Evolutionary conservation across 441 rosid genomes (phyloP), one percentile per base, ranked within the genome.

Genomic region (Erodium texanum): DNA sequence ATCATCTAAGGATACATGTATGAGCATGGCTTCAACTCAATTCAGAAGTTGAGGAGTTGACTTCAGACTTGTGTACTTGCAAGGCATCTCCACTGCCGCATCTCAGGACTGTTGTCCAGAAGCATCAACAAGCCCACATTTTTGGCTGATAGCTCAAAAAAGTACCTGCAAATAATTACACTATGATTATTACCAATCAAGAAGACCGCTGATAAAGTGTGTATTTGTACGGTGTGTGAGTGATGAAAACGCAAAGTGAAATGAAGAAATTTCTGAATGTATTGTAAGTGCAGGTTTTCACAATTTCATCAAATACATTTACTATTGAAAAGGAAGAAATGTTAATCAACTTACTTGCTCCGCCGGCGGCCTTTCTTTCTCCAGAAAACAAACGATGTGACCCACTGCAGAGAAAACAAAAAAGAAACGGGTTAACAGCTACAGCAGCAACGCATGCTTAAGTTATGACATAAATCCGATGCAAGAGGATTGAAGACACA

Each of bases 1-100:
- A 27, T 1, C 29, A 1, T 1, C 1, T 1, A 4, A 27, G 1
- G 4, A 1, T 1, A 27, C 29, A 27, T 27, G 29, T 27, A 27
- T 27, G 29, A 27, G 1, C 29, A 27, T 4, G 29, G 29, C 29
- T 27, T 27, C 29, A 27, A 27, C 29, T 27, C 29, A 1, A 27
- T 27, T 27, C 29, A 27, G 29, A 27, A 1, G 29, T 27, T 27
- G 64, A 1, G 64, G 65, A 58, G 63, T 64, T 64, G 18, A 67
- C 73, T 79, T 86, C 84, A 87, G 73, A 86, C 79, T 83, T 87
- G 92, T 0, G 86, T 82, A 59, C 93, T 94, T 69, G 88, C 70
- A 32, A 94, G 88, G 75, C 93, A 94, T 84, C 93, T 87, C 95
- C 88, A 84, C 66, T 79, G 96, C 84, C 86, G 82, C 74, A 76